Percentiles rank a stretch among this genome's conserved stretches.
phyloP scores from a whole-genome alignment of 2,329 filamentous ascomycete species.

The Lachnellula willkommii region DNA sequence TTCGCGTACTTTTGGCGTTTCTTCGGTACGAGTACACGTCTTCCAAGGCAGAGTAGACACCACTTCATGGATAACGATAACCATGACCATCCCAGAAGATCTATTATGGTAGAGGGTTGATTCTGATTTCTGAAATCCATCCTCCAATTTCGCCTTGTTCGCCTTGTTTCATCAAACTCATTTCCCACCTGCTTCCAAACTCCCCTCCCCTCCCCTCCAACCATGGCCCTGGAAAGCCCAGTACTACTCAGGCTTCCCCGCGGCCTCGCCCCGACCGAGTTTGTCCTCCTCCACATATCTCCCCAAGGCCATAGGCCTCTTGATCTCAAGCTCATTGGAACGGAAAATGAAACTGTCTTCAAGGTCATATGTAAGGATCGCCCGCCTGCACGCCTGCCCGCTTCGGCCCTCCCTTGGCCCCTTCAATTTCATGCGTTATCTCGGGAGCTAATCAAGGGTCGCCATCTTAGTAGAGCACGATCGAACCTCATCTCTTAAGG shows the following conservation, averaged over 20 bases:
- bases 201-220: neutral
- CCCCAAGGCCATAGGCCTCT: constrained; percentile 46
- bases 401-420: constrained; percentile 16
- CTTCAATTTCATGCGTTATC: constrained; percentile 27
- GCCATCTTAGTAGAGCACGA: constrained; percentile 49
- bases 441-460: constrained; percentile 22
- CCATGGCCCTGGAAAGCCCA: constrained; percentile 17
- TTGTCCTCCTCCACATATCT: constrained; percentile 57
- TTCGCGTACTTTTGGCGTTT: constrained; percentile 6
- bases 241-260: constrained; percentile 53
- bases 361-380: constrained; percentile 23
- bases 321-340: constrained; percentile 62
- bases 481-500: constrained; percentile 46
- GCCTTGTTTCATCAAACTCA: constrained; percentile 5
- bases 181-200: neutral
- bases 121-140: neutral
- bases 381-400: constrained; percentile 18
- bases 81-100: neutral
- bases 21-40: neutral
- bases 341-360: constrained; percentile 42
- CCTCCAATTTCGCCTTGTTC: constrained; percentile 8
- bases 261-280: constrained; percentile 48
- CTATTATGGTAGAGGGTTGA: neutral
- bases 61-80: neutral
- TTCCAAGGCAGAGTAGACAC: too few species aligned